Base-by-base conservation (phyloP, 2,329 filamentous ascomycete species). In the Periconia sp. region DNA sequence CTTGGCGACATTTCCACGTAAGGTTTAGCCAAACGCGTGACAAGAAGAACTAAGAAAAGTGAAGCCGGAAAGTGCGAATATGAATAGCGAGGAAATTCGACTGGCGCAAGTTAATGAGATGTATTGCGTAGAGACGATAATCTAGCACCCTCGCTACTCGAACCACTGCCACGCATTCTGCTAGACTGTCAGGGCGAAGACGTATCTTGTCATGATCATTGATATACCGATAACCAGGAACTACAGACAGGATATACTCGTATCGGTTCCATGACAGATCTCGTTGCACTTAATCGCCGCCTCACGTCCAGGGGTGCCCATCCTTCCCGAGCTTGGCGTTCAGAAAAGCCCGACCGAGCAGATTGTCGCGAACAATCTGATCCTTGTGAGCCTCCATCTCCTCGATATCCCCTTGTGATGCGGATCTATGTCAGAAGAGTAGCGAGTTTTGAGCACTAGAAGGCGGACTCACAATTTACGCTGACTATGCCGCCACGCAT, bases 311-410 rank as follows among this genome's bases (percentile, higher is more conserved):
- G 17, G 51, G 47, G 23, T 59, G 52, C 11, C 53, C 55, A 6
- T 52, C 46, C 11, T 43, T 31, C n/a, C 55, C 53, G 7, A 60
- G 42, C 19, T 46, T 51, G 12, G 55, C 57, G 13, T 46, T 40
- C 11, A 56, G 21, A 35, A 57, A 58, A 29, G 36, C 51, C 29
- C 54, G 42, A 37, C 59, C 61, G 31, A 68, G 46, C 25, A 65
- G 41, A 37, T 63, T 59, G 30, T 57, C 52, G 18, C 59, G 46
- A 9, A 59, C 44, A 45, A 68, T 65, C 47, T 66, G 55, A 12
- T 61, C 52, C 33, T 52, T 58, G 40, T 61, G 56, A 11, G 36
- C 46, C 36, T 60, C 47, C 43, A 68, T 46, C 50, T 66, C 58
- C 11, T 52, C 44, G 25, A 64, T 49, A 50, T 69, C 63, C 64